These are phyloP conservation scores for Chlorella sp. DNA, from an alignment of 139 green algal species.

Conservation along the genomic window DNA sequence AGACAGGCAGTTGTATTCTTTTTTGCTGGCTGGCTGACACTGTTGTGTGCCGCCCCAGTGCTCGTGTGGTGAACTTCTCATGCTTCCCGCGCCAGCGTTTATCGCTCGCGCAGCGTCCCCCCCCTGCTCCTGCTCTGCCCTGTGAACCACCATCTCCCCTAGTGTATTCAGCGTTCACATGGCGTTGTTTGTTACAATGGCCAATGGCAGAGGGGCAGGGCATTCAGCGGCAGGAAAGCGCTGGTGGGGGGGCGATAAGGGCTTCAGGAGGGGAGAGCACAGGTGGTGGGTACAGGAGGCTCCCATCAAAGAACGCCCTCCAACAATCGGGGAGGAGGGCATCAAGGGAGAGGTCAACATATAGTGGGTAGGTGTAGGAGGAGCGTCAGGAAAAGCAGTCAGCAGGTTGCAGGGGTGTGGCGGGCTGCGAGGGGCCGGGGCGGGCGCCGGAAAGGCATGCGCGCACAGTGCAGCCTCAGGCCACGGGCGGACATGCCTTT, in stretches of 20 bases:
- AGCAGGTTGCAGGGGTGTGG: neutral
- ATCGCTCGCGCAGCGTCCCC: neutral
- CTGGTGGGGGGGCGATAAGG: neutral
- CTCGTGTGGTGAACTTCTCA: too few species aligned
- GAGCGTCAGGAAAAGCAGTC: neutral
- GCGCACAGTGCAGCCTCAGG: too few species aligned
- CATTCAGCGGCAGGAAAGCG: neutral
- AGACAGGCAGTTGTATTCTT: too few species aligned
- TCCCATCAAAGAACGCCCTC: neutral
- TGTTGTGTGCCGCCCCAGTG: too few species aligned
- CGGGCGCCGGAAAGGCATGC: too few species aligned
- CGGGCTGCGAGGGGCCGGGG: too few species aligned
- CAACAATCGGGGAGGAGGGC: neutral
- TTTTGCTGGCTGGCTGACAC: too few species aligned
- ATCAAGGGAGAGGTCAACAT: neutral
- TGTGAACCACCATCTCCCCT: too few species aligned
- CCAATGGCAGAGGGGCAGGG: too few species aligned
- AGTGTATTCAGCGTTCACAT: neutral
- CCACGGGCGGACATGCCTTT: too few species aligned
- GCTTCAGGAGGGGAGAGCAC: neutral
- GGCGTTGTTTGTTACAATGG: neutral
- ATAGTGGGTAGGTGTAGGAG: neutral
- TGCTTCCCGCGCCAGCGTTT: neutral
- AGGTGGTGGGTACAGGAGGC: neutral
- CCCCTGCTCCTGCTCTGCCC: too few species aligned